Percentiles rank a stretch among this genome's conserved stretches.
phyloP scores from a whole-genome alignment of 169 alveolate genomes.

The Plasmodium chabaudi region DNA sequence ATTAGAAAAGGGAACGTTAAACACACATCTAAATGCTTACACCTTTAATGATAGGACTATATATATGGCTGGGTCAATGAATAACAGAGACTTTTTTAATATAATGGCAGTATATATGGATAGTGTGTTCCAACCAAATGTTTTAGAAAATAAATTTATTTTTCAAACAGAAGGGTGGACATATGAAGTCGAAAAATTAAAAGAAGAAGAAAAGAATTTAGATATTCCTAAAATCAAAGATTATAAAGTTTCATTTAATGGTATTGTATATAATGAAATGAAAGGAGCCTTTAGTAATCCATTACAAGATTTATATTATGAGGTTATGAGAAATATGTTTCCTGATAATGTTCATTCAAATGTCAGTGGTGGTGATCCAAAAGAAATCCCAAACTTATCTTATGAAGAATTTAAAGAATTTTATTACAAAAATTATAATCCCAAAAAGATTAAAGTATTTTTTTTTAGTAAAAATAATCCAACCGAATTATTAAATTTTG shows the following conservation, averaged over 20 bases:
- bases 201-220: slow-evolving; percentile 33
- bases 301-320: slow-evolving; percentile 58
- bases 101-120: slow-evolving; percentile 87
- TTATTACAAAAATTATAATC: slow-evolving; percentile 86
- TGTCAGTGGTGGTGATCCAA: slow-evolving; percentile 92
- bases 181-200: slow-evolving; percentile 79
- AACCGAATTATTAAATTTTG: slow-evolving; percentile 79
- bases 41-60: slow-evolving; percentile 91
- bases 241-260: slow-evolving; percentile 80
- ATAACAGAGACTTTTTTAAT: slow-evolving; percentile 85
- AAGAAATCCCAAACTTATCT: slow-evolving; percentile 84
- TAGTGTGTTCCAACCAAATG: slow-evolving; percentile 87
- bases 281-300: slow-evolving; percentile 79
- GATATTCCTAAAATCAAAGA: slow-evolving; percentile 77
- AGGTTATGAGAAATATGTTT: slow-evolving; percentile 65
- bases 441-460: slow-evolving; percentile 85
- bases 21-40: slow-evolving; percentile 89
- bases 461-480: slow-evolving; percentile 85
- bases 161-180: slow-evolving; percentile 93
- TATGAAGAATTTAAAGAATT: slow-evolving; percentile 85
- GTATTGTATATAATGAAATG: slow-evolving; percentile 85
- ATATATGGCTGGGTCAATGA: slow-evolving; percentile 90
- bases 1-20: slow-evolving; percentile 87
- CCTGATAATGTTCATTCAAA: slow-evolving; percentile 83
- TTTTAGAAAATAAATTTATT: slow-evolving; percentile 79